Percentiles rank a stretch among this genome's conserved stretches.
phyloP scores from a whole-genome alignment of 2,329 filamentous ascomycete genomes.

The Dichotomopilus funicola region DNA sequence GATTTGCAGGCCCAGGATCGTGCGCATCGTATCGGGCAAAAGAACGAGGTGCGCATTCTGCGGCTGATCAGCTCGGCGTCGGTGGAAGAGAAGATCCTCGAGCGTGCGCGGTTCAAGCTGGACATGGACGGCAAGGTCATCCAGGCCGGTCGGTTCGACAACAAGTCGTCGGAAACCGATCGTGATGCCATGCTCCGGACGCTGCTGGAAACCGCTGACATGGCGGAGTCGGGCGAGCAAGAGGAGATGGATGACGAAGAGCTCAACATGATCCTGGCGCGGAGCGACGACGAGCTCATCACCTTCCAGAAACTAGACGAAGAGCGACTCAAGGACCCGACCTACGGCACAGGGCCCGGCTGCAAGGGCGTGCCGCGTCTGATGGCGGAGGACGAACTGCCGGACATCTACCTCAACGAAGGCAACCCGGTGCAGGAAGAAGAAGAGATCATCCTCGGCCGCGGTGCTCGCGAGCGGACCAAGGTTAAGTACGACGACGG shows the following conservation, averaged over 20 bases:
- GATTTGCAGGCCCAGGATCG: constrained; percentile 99
- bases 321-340: constrained; percentile 57
- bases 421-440: constrained; percentile 77
- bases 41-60: constrained; percentile 97
- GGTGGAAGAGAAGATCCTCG: constrained; percentile 96
- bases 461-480: constrained; percentile 90
- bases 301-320: constrained; percentile 80
- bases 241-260: constrained; percentile 99
- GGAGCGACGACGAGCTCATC: constrained; percentile 70
- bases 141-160: constrained; percentile 97
- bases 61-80: constrained; percentile 94
- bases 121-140: constrained; percentile 99
- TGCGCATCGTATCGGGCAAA: constrained; percentile 99
- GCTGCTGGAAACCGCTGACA: constrained; percentile 76
- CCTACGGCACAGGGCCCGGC: constrained; percentile 62
- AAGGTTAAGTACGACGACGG: constrained; percentile 95
- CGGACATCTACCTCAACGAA: constrained; percentile 88
- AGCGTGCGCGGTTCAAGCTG: constrained; percentile 93
- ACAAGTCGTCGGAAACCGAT: constrained; percentile 97
- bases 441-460: constrained; percentile 68
- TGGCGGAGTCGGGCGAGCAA: constrained; percentile 64
- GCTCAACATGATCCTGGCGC: constrained; percentile 87
- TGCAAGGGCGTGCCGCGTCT: constrained; percentile 67
- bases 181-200: constrained; percentile 95
- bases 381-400: constrained; percentile 80